phyloP scores from a whole-genome alignment of 1,284 basidiomycete species.

The Cystobasidium slooffiae region DNA sequence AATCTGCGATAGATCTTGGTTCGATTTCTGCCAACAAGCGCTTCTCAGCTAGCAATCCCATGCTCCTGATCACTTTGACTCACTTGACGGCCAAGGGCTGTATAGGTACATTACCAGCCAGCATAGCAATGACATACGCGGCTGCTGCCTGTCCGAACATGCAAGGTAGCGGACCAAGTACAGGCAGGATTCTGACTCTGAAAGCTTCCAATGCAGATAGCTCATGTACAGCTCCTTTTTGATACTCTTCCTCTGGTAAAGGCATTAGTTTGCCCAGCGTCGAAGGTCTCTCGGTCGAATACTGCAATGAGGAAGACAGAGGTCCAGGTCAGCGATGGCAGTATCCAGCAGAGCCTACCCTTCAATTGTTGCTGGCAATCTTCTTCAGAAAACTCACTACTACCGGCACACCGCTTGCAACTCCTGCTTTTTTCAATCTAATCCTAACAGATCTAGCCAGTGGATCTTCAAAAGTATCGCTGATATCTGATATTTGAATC shows the following conservation, averaged over 20 bases:
- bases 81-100: constrained; percentile 79
- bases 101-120: constrained; percentile 77
- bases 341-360: neutral
- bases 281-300: constrained; percentile 89
- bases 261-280: constrained; percentile 83
- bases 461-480: constrained; percentile 90
- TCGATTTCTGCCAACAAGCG: constrained; percentile 60
- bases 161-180: constrained; percentile 65
- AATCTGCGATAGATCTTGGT: constrained; percentile 83
- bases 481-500: constrained; percentile 84
- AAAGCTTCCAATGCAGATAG: constrained; percentile 92
- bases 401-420: constrained; percentile 52
- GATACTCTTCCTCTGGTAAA: constrained; percentile 87
- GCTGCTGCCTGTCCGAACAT: constrained; percentile 82
- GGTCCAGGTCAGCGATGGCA: neutral
- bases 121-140: constrained; percentile 80
- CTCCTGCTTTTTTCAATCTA: constrained; percentile 61
- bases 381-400: too few relatives aligned
- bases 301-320: constrained; percentile 57
- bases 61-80: neutral
- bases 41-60: neutral
- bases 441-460: constrained; percentile 87
- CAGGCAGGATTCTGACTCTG: constrained; percentile 84
- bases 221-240: constrained; percentile 87
- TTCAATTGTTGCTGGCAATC: too few relatives aligned